Conservation (phyloP, 768 basidiomycete species). For the Crassisporium funariophilum region DNA sequence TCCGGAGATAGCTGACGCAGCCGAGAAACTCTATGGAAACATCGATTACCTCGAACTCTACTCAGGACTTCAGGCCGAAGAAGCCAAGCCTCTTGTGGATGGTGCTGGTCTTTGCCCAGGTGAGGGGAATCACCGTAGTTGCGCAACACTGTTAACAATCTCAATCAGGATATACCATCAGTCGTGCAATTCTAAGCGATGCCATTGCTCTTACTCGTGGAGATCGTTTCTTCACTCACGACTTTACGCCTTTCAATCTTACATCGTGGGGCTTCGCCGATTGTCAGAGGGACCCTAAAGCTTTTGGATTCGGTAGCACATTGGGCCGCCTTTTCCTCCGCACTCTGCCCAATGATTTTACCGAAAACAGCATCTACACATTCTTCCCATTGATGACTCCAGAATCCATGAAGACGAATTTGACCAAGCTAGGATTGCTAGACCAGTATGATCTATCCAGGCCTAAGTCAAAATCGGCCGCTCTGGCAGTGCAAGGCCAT, state of each 20-base stretch:
- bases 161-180: conserved; percentile 70
- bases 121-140: conserved; percentile 21
- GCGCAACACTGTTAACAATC: neutral
- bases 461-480: conserved; percentile 36
- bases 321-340: conserved; percentile 76
- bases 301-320: conserved; percentile 75
- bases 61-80: conserved; percentile 78
- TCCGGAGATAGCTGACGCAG: conserved; percentile 65
- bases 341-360: conserved; percentile 69
- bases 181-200: conserved; percentile 83
- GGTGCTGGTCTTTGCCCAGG: conserved; percentile 88
- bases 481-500: conserved; percentile 46
- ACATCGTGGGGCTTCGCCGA: conserved; percentile 87
- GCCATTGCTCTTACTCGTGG: conserved; percentile 87
- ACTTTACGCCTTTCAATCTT: conserved; percentile 78
- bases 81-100: conserved; percentile 70
- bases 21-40: conserved; percentile 76
- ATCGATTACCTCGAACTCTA: conserved; percentile 82
- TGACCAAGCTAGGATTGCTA: conserved; percentile 55
- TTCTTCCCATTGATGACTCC: conserved; percentile 93
- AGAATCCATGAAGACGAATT: conserved; percentile 58
- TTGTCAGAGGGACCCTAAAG: conserved; percentile 72
- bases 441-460: conserved; percentile 58
- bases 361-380: conserved; percentile 71
- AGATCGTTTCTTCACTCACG: conserved; percentile 80